Evolutionary conservation across 192 early-diverging fungal species (phyloP), one percentile per base, ranked within the genome.

Genomic region (Entomortierella lignicola): DNA sequence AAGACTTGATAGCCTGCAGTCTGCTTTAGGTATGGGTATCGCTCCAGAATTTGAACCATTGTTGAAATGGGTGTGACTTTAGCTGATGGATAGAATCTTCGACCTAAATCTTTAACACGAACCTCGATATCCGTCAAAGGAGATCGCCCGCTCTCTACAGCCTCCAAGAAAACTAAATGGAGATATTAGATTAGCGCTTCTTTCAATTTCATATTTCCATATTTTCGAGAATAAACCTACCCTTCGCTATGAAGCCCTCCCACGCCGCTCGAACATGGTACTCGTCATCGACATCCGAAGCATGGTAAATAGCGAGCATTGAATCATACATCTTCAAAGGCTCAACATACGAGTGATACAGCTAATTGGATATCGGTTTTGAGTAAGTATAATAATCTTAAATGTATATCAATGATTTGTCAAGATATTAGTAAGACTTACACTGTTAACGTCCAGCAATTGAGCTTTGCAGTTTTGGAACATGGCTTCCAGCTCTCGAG

Each of bases 231-330:
- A n/a, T n/a, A n/a, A 52, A 63, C 63, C 31, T 54, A 79, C 75
- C 68, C 34, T 54, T 60, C 0, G 67, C 44, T 13, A 79, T 79
- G 51, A 70, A 79, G 20, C 75, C 75, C 15, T 79, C 75, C 75
- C 75, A 79, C 13, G 75, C 75, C 0, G 67, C 34, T 3, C 75
- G 67, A 25, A 79, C 63, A 48, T 79, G 75, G 42, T 70, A 79
- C 42, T 79, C 75, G n/a, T 79, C 75, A 32, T 79, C 75, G 23
- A 70, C 29, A 51, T 79, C 75, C 8, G 75, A 79, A 3, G 68
- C 60, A 11, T 79, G 75, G 57, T 70, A 79, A 32, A 79, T 69
- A 18, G 75, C 75, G 17, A 79, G 68, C 75, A 79, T 79, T 5
- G 67, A 69, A 21, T 70, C 75, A 52, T 70, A 79, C 75, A 79